A percentile compares a stretch with the other conserved stretches of the same genome.
phyloP scores from a whole-genome alignment of 176 grass and related monocot species.

The Triticum timopheevii region DNA sequence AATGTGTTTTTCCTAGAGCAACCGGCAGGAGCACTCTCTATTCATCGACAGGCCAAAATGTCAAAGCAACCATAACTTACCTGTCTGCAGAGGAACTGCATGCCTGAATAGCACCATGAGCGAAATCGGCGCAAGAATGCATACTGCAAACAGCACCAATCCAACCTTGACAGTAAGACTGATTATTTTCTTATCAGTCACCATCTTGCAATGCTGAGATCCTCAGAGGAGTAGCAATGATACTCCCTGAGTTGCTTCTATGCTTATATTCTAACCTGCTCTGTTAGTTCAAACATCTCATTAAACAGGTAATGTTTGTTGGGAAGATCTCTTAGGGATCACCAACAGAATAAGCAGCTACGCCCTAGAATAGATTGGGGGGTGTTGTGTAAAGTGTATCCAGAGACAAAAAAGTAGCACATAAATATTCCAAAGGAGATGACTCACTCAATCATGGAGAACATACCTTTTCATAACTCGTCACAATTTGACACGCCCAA shows the following conservation, averaged over 20 bases:
- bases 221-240: not conserved
- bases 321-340: not conserved
- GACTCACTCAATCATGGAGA: not conserved
- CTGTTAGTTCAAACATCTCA: conserved; percentile 33
- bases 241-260: not conserved
- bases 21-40: too few species aligned
- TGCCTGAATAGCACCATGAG: conserved; percentile 19
- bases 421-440: not conserved
- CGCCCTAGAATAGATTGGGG: not conserved
- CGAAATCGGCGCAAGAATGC: conserved; percentile 27
- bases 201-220: conserved; percentile 30
- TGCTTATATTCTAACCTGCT: not conserved
- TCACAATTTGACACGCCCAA: not conserved
- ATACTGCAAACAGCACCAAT: conserved; percentile 30
- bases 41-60: too few species aligned
- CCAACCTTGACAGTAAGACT: conserved; percentile 28
- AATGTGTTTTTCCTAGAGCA: too few species aligned
- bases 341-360: conserved; percentile 15
- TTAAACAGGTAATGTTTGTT: conserved; percentile 26
- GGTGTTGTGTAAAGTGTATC: not conserved
- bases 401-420: not conserved
- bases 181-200: conserved; percentile 26
- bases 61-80: conserved; percentile 14
- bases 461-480: not conserved
- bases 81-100: conserved; percentile 33